Evolutionary conservation across 768 basidiomycete genomes (phyloP).

Genomic region (Rickenella mellea): DNA sequence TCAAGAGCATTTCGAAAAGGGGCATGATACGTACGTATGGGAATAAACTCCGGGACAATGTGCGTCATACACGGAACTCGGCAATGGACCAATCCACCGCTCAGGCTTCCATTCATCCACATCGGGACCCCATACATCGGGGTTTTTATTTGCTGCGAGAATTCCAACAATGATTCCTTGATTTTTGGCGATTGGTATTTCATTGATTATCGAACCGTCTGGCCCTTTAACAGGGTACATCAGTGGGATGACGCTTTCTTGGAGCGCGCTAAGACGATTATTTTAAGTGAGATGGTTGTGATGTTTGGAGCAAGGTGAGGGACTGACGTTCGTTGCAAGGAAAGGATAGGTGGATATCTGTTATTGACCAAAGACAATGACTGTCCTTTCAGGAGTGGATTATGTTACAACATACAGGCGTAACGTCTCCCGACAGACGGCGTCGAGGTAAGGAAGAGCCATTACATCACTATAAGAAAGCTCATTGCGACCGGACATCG

Average conservation of each 20-base stretch:
- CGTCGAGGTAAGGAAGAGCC: conserved; percentile 23
- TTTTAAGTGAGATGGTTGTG: not conserved
- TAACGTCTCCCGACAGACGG: conserved; percentile 24
- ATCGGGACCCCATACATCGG: conserved; percentile 9
- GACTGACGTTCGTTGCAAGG: not conserved
- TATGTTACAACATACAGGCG: conserved; percentile 15
- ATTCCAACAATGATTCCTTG: conserved; percentile 18
- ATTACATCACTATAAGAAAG: conserved; percentile 22
- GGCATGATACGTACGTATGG: conserved; percentile 9
- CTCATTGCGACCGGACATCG: conserved; percentile 12
- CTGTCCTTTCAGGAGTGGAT: not conserved
- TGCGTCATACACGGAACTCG: conserved; percentile 1
- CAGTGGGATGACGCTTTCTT: conserved; percentile 34
- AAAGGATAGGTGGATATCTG: not conserved
- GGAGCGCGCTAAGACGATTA: conserved; percentile 17
- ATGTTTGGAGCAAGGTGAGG: not conserved
- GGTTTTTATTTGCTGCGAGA: conserved; percentile 3
- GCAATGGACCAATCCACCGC: conserved; percentile 7
- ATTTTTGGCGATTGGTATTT: conserved; percentile 8
- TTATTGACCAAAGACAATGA: not conserved
- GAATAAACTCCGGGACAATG: conserved; percentile 8
- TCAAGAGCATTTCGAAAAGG: not conserved
- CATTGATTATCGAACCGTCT: conserved; percentile 20
- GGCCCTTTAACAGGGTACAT: conserved; percentile 24
- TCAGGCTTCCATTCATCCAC: conserved; percentile 11